Evolutionary conservation across 208 protist species (phyloP), one percentile per base, ranked within the genome.

Genomic region (Leptomonas seymouri): DNA sequence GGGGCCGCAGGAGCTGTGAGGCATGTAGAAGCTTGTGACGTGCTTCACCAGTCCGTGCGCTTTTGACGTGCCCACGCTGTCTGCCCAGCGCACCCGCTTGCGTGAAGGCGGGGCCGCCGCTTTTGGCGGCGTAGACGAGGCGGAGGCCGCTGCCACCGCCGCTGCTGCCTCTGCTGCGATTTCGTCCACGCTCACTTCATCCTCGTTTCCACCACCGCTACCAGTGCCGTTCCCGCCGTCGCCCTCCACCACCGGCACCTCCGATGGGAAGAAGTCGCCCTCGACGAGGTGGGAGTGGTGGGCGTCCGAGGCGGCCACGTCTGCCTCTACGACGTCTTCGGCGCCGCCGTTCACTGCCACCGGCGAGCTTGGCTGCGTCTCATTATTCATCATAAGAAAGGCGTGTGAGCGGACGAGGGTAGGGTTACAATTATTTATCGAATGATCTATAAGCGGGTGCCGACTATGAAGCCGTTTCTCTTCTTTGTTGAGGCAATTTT

Each of bases 211-310:
- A 1, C 48, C 74, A 23, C 14, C 62, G n/a, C 20, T 63, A 5
- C 18, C 44, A 30, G 28, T 44, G 25, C 41, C 60, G 63, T 30
- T 34, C 20, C 34, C 41, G 9, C 23, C 70, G 54, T 53, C 66
- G 15, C 31, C 31, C 18, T 69, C 76, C 34, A 76, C 68, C 15
- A 45, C 50, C 23, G 67, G 55, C 20, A 66, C 66, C 4, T 84
- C 72, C 8, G 79, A 34, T 21, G 71, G 86, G 46, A 93, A 93
- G 71, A 87, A 87, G 71, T 93, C 87, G 25, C 87, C 87, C 36
- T 90, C 84, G n/a, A 89, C 81, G 46, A 92, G 79, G 60, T 83
- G 84, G n/a, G 64, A 49, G 30, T 72, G 58, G 44, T 84, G 77
- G 44, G 57, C 41, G 28, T 82, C 80, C 23, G 67, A 75, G 41